These are phyloP conservation scores for Epichloe hybrida DNA, from an alignment of 2,329 filamentous ascomycete genomes.

Conservation along the genomic window DNA sequence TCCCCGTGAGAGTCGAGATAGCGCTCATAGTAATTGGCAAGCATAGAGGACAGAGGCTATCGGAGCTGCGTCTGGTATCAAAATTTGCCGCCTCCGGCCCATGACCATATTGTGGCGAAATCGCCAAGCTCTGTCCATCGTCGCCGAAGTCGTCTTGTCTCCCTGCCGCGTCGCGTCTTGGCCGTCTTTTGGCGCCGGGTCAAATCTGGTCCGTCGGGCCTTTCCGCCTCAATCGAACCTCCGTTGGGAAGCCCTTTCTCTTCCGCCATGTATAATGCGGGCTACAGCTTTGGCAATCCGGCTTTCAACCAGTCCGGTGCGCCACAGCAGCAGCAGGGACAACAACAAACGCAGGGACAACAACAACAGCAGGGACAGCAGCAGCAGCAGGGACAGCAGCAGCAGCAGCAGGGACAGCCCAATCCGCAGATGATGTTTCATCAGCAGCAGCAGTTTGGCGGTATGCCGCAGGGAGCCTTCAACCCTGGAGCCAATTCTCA, in stretches of 20 bases:
- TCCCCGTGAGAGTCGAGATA: background rate
- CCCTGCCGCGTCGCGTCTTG: background rate
- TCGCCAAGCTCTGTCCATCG: no score
- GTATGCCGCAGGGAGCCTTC: conserved; percentile 39
- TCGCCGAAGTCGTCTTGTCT: background rate
- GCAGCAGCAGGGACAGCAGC: conserved; percentile 20
- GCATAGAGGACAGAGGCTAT: background rate
- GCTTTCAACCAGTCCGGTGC: conserved; percentile 27
- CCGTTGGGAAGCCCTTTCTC: background rate
- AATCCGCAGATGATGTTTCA: conserved; percentile 47
- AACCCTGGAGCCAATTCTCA: conserved; percentile 36
- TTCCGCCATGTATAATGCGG: conserved; percentile 37
- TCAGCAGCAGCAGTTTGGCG: conserved; percentile 38
- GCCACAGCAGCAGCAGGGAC: conserved; percentile 21
- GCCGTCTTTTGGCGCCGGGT: background rate
- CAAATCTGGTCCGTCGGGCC: background rate
- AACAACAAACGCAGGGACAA: conserved; percentile 34
- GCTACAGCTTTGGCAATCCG: conserved; percentile 40
- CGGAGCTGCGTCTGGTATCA: background rate
- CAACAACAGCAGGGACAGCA: conserved; percentile 26
- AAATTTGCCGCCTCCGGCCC: background rate
- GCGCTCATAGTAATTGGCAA: background rate
- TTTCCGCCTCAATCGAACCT: background rate
- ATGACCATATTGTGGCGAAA: background rate
- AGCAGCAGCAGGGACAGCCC: conserved; percentile 24